Conservation (phyloP, 2,329 filamentous ascomycete species). For the Cryphonectria nitschkei region DNA sequence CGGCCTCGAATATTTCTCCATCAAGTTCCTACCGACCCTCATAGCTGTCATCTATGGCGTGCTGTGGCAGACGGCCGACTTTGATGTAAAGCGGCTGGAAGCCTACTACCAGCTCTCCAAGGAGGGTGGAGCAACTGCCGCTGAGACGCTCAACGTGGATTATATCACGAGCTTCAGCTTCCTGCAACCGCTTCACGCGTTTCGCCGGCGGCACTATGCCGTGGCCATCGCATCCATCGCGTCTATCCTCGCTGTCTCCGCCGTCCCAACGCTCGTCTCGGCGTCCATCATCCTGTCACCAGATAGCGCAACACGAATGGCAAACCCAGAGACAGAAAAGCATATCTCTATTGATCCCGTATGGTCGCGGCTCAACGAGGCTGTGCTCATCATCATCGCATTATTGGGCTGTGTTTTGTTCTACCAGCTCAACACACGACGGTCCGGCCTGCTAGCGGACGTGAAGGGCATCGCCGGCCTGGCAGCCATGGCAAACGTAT, state of each 20-base stretch:
- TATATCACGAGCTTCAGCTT: conserved; percentile 72
- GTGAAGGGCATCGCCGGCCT: conserved; percentile 75
- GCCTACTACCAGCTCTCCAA: conserved; percentile 69
- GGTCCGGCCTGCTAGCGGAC: conserved; percentile 68
- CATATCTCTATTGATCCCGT: conserved; percentile 57
- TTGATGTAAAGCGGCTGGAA: conserved; percentile 69
- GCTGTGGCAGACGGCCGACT: conserved; percentile 68
- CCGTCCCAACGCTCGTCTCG: conserved; percentile 70
- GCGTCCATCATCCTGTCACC: conserved; percentile 64
- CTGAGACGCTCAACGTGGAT: conserved; percentile 72
- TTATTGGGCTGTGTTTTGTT: conserved; percentile 61
- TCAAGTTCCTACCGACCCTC: conserved; percentile 67
- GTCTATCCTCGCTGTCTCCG: conserved; percentile 66
- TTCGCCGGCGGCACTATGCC: conserved; percentile 67
- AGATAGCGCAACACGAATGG: conserved; percentile 48
- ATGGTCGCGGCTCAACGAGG: conserved; percentile 66
- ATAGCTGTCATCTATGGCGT: conserved; percentile 65
- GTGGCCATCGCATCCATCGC: conserved; percentile 69
- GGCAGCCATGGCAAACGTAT: conserved; percentile 74
- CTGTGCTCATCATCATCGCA: conserved; percentile 60
- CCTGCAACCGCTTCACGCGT: conserved; percentile 64
- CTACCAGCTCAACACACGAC: conserved; percentile 62
- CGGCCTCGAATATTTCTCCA: conserved; percentile 58
- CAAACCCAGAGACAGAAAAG: conserved; percentile 51
- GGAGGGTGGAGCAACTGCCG: conserved; percentile 61